Percentiles rank a stretch among this genome's conserved stretches.
These are phyloP conservation scores for Neospermospora avenae DNA, from an alignment of 2,329 filamentous ascomycete genomes.

Conservation along the genomic window DNA sequence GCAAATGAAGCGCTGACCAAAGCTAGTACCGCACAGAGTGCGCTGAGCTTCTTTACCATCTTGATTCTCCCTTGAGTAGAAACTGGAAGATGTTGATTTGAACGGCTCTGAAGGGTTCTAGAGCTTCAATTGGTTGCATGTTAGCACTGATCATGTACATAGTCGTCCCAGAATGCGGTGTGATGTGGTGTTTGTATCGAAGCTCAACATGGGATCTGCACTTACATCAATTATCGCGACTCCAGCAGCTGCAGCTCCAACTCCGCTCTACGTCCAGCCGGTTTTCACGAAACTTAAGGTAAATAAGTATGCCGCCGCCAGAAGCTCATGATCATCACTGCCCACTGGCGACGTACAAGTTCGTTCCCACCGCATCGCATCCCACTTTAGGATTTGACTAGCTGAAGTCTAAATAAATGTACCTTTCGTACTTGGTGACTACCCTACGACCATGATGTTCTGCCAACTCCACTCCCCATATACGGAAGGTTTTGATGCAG, in stretches of 20 bases:
- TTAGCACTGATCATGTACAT: not conserved
- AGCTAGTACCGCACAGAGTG: constrained; percentile 19
- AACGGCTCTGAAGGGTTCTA: not conserved
- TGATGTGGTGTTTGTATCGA: not conserved
- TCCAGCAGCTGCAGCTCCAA: not conserved
- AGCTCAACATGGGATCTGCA: not conserved
- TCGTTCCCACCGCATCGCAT: not conserved
- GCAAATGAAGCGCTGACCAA: constrained; percentile 19
- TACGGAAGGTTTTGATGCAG: constrained; percentile 1
- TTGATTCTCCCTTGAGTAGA: constrained; percentile 2
- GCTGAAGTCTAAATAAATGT: not conserved
- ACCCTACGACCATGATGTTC: not conserved
- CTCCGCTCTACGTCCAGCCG: not conserved
- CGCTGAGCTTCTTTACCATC: constrained; percentile 22
- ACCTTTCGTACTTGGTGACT: not conserved
- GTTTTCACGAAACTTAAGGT: not conserved
- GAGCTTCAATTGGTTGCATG: not conserved
- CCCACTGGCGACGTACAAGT: too few relatives aligned
- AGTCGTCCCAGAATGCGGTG: not conserved
- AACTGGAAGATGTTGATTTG: not conserved
- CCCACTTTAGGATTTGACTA: not conserved
- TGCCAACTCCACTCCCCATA: not conserved
- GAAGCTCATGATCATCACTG: not conserved
- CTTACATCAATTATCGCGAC: constrained; percentile 1
- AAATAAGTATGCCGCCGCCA: not conserved